phyloP scores from a whole-genome alignment of 805 yeast genomes.

The Wilhelminamyces savonicus region DNA sequence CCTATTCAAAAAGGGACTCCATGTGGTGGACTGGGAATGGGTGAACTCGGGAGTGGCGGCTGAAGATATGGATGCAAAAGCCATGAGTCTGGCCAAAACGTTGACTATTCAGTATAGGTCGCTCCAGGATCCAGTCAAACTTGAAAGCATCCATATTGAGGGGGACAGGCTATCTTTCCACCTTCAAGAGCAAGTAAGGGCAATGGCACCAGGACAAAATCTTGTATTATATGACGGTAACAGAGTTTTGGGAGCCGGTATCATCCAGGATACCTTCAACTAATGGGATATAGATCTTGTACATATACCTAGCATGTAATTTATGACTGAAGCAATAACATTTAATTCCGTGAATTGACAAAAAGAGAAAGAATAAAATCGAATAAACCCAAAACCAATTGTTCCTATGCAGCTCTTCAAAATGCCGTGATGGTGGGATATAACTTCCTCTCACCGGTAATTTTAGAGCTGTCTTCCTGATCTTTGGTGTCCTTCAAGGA shows the following conservation, averaged over 20 bases:
- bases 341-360: neutral
- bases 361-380: too few relatives aligned
- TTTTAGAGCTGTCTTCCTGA: constrained; percentile 1
- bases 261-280: constrained; percentile 10
- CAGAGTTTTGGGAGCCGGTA: constrained; percentile 55
- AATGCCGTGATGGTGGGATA: constrained; percentile 39
- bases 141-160: constrained; percentile 15
- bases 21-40: constrained; percentile 48
- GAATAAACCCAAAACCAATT: too few relatives aligned
- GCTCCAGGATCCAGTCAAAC: constrained; percentile 49
- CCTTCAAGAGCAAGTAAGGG: constrained; percentile 47
- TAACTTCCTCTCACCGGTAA: constrained; percentile 12
- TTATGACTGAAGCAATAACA: neutral
- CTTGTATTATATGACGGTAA: constrained; percentile 66
- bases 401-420: too few relatives aligned
- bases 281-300: too few relatives aligned
- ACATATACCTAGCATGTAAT: too few relatives aligned
- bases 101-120: constrained; percentile 66
- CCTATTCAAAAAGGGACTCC: constrained; percentile 40
- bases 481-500: constrained; percentile 8
- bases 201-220: constrained; percentile 88
- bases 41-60: constrained; percentile 14
- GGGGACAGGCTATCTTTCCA: constrained; percentile 22
- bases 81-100: neutral
- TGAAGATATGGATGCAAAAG: constrained; percentile 3